Base-by-base conservation (phyloP, 1,284 basidiomycete genomes). In the Clitocybe nebularis region DNA sequence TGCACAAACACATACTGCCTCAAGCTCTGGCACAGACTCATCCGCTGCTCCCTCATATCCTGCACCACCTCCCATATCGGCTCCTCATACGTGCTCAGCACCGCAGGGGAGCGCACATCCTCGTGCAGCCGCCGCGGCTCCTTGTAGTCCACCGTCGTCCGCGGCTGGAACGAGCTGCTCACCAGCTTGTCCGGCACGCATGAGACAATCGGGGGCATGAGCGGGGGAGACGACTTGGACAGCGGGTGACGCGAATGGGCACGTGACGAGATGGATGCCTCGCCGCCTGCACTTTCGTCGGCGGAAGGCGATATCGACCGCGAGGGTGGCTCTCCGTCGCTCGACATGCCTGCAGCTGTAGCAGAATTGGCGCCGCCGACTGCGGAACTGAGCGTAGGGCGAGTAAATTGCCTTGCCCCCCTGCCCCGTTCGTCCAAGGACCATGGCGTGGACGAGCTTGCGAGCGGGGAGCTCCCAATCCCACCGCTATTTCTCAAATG, bases 1-100 rank as follows among this genome's bases (percentile, higher is more conserved):
- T 94, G 89, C 20, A 92, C 87, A 60, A 93, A 94, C 16, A 93
- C 81, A 57, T 92, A 94, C 66, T 94, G 91, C 46, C 91, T 70
- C 56, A 93, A 64, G 57, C 84, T 91, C 69, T 93, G 91, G 54
- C 90, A 92, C 45, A 94, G 63, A 55, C 88, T 91, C 91, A 94
- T 94, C 38, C 91, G 70, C 65, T 94, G 91, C 58, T 92, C 82
- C 36, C 91, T 76, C 86, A 94, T 92, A 56, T 91, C 89, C 60
- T 89, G 86, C 20, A 94, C 68, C 2, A 93, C 77, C 43, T 81
- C 74, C 56, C 75, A 76, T 28, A 94, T 77, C 3, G 91, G 91
- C 45, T 89, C 82, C 24, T 76, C 68, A 51, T 84, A 79, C 19
- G 71, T 66, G 32, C 77, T 78, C 39, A 93, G 59, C 22, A 75